Percentiles rank a stretch among this genome's conserved stretches.
Conservation (phyloP, 352 stramenopile species). For the Blastocystis sp. region DNA sequence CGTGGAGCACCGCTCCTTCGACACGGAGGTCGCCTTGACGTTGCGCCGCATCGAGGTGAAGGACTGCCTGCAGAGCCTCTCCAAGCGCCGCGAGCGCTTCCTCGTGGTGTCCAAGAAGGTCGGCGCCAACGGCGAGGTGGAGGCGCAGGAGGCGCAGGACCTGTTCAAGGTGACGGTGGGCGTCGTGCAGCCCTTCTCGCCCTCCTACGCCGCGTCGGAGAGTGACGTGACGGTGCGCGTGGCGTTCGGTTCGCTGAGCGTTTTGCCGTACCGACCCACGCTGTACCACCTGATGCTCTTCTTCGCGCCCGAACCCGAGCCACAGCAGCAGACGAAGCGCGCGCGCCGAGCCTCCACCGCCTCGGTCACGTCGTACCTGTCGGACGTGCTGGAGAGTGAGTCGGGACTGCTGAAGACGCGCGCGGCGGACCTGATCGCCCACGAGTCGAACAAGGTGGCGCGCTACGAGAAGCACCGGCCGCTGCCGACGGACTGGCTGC, state of each 20-base stretch:
- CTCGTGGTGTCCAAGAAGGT: constrained; percentile 9
- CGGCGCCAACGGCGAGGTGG: background rate
- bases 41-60: constrained; percentile 36
- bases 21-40: background rate
- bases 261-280: constrained; percentile 44
- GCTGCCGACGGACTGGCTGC: constrained; percentile 28
- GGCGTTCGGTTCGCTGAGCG: constrained; percentile 24
- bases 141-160: background rate
- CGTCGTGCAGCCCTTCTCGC: constrained; percentile 6
- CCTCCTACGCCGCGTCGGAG: background rate
- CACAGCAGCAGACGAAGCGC: background rate
- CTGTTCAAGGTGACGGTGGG: constrained; percentile 18
- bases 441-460: constrained; percentile 6
- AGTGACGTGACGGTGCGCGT: constrained; percentile 41
- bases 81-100: background rate
- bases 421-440: constrained; percentile 12
- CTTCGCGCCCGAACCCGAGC: constrained; percentile 9
- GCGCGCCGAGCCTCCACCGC: background rate
- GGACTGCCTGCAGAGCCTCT: constrained; percentile 35
- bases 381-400: background rate
- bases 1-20: constrained; percentile 34
- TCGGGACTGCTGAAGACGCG: background rate
- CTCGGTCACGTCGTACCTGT: constrained; percentile 5
- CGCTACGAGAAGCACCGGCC: background rate
- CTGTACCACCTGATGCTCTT: constrained; percentile 41